Conservation (phyloP, 306 rosid genomes). For the Argentina anserina region DNA sequence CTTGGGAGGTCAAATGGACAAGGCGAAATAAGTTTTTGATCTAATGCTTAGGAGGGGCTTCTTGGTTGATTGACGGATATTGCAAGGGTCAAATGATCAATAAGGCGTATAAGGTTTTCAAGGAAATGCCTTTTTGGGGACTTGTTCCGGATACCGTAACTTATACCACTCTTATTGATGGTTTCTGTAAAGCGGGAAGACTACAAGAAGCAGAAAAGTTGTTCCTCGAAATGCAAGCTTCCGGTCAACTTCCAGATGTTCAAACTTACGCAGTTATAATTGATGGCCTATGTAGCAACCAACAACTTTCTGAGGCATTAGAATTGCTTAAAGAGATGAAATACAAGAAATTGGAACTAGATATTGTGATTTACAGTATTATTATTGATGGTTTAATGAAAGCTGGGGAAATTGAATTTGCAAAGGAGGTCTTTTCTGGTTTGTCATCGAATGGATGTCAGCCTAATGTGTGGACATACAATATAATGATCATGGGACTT, state of each 20-base stretch:
- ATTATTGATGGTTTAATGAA: background rate
- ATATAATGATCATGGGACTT: background rate
- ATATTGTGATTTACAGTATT: background rate
- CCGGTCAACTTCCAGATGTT: background rate
- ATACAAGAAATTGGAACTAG: background rate
- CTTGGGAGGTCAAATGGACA: background rate
- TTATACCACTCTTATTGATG: background rate
- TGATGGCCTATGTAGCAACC: background rate
- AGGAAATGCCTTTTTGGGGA: background rate
- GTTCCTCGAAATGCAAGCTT: background rate
- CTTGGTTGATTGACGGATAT: background rate
- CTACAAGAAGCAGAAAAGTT: conserved; percentile 24
- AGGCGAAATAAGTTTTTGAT: background rate
- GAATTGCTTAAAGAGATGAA: background rate
- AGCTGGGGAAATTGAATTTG: background rate
- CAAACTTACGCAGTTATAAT: background rate
- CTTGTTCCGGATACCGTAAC: background rate
- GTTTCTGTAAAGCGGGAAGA: background rate
- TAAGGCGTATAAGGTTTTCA: background rate
- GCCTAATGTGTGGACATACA: background rate
- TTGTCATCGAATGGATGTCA: background rate
- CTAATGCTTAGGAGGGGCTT: background rate
- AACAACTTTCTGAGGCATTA: background rate
- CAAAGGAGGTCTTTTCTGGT: background rate
- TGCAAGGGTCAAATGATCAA: background rate